These are phyloP conservation scores for Podospora pseudocomata DNA, from an alignment of 495 filamentous ascomycete genomes.

Conservation along the genomic window DNA sequence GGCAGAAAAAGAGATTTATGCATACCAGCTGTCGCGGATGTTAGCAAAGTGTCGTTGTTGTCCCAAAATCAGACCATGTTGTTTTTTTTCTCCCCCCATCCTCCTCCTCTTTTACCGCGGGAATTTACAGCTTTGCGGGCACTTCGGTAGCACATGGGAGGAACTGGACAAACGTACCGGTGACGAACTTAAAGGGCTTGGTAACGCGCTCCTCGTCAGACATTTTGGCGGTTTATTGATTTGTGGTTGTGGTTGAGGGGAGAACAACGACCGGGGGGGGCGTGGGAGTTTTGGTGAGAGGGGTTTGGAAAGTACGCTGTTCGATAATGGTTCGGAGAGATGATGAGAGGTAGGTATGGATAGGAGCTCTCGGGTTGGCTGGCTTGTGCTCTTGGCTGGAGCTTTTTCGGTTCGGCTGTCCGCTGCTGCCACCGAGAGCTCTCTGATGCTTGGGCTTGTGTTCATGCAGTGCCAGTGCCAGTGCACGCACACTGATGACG, in stretches of 20 bases:
- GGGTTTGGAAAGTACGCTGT: slow-evolving; percentile 9
- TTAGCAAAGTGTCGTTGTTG: slow-evolving; percentile 22
- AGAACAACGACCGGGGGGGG: slow-evolving; percentile 18
- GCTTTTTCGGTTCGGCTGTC: slow-evolving; percentile 6
- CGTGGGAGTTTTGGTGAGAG: slow-evolving; percentile 13
- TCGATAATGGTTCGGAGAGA: slow-evolving; percentile 14
- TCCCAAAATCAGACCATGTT: slow-evolving; percentile 37
- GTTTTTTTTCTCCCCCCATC: slow-evolving; percentile 9
- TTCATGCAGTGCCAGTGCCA: slow-evolving; percentile 11
- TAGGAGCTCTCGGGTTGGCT: slow-evolving; percentile 13
- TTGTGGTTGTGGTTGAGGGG: slow-evolving; percentile 17
- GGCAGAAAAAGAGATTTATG: slow-evolving; percentile 8
- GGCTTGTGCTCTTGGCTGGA: slow-evolving; percentile 3
- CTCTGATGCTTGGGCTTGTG: neutral
- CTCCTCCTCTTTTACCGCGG: slow-evolving; percentile 21
- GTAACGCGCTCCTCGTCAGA: slow-evolving; percentile 89
- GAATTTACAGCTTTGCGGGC: slow-evolving; percentile 22
- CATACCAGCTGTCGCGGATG: slow-evolving; percentile 47
- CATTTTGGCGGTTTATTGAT: slow-evolving; percentile 54
- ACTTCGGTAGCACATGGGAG: slow-evolving; percentile 4
- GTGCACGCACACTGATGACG: neutral
- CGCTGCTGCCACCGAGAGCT: slow-evolving; percentile 6
- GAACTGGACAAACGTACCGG: slow-evolving; percentile 61
- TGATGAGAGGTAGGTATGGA: slow-evolving; percentile 13
- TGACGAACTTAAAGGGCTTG: slow-evolving; percentile 99